Conservation (phyloP, 495 filamentous ascomycete genomes). For the Aspergillus bertholletiae region DNA sequence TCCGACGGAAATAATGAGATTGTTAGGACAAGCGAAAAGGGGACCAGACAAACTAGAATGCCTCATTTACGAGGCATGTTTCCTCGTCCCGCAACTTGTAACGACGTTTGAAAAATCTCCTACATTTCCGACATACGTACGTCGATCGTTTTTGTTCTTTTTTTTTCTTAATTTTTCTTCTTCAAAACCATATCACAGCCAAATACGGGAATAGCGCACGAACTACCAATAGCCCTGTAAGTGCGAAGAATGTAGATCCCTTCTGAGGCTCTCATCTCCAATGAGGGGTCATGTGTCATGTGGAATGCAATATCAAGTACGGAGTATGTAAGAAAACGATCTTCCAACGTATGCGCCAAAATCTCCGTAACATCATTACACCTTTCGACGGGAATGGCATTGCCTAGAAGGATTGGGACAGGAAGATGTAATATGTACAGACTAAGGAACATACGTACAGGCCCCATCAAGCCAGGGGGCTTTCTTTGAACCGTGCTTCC, state of each 20-base stretch:
- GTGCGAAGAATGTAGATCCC: slow-evolving; percentile 16
- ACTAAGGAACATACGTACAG: neutral
- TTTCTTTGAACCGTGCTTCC: slow-evolving; percentile 19
- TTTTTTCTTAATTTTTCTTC: too few relatives aligned
- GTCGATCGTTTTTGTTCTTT: too few relatives aligned
- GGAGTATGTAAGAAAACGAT: neutral
- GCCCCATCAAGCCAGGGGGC: slow-evolving; percentile 13
- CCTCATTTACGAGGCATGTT: neutral
- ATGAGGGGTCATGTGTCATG: neutral
- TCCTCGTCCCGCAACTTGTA: too few relatives aligned
- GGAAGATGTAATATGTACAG: neutral
- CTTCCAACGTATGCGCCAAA: neutral
- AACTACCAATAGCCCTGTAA: slow-evolving; percentile 8
- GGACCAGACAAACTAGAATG: neutral
- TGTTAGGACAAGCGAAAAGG: neutral
- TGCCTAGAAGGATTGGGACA: slow-evolving; percentile 1
- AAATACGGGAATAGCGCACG: slow-evolving; percentile 1
- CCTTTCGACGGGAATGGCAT: neutral
- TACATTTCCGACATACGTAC: slow-evolving; percentile 4
- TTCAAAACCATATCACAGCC: slow-evolving; percentile 1
- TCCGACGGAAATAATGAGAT: neutral
- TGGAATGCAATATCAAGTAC: neutral
- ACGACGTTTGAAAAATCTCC: neutral
- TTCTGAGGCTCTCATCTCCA: slow-evolving; percentile 9
- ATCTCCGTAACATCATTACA: neutral